Evolutionary conservation across 345 rosid species (phyloP).

Genomic region (Aethionema arabicum): DNA sequence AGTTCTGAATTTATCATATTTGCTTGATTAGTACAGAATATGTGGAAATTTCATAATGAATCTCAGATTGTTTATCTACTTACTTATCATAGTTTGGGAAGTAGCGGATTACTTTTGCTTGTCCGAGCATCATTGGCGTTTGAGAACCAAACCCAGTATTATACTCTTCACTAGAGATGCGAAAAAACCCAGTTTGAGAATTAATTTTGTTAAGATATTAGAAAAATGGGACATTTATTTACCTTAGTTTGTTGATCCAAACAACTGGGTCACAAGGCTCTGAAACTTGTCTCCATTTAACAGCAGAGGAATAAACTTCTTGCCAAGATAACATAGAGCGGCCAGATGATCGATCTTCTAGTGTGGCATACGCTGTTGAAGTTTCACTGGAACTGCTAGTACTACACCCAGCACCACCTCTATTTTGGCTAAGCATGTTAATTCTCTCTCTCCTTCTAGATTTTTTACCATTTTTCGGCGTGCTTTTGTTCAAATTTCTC

Average conservation of each 20-base stretch:
- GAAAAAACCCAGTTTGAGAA: slow-evolving; percentile 13
- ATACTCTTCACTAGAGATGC: slow-evolving; percentile 76
- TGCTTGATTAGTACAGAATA: slow-evolving; percentile 4
- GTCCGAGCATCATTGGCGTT: slow-evolving; percentile 91
- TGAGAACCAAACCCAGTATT: slow-evolving; percentile 96
- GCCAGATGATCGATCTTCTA: slow-evolving; percentile 65
- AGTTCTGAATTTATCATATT: slow-evolving; percentile 55
- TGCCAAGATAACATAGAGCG: slow-evolving; percentile 74
- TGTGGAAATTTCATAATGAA: neutral
- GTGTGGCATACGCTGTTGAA: slow-evolving; percentile 54
- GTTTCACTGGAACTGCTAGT: slow-evolving; percentile 75
- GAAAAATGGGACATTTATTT: slow-evolving; percentile 20
- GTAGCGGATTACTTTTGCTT: slow-evolving; percentile 85
- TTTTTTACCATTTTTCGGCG: slow-evolving; percentile 63
- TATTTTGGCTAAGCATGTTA: slow-evolving; percentile 76
- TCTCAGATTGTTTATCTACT: neutral
- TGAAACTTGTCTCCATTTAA: slow-evolving; percentile 98
- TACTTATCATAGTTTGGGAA: slow-evolving; percentile 81
- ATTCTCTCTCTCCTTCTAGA: slow-evolving; percentile 64
- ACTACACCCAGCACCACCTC: slow-evolving; percentile 96
- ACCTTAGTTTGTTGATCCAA: slow-evolving; percentile 95
- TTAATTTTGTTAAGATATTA: neutral
- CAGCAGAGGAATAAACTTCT: slow-evolving; percentile 79
- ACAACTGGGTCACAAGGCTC: slow-evolving; percentile 99
- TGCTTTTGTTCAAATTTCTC: slow-evolving; percentile 61